These are phyloP conservation scores for Sinapis alba DNA, from an alignment of 441 rosid genomes.

Conservation along the genomic window DNA sequence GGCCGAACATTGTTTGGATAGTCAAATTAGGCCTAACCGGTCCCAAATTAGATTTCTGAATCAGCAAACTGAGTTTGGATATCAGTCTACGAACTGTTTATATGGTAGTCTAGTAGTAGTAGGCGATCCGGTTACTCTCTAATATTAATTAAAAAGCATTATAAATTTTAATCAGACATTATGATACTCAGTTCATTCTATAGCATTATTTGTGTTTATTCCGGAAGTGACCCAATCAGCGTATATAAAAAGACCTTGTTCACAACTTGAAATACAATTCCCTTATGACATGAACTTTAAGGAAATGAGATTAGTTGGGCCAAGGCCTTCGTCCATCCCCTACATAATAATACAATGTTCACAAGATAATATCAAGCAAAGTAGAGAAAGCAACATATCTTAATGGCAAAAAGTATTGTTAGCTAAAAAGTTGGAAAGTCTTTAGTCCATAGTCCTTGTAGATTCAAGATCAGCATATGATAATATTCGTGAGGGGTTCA, in stretches of 20 bases:
- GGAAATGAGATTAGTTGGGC: not conserved
- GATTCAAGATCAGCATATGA: not conserved
- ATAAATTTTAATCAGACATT: no score
- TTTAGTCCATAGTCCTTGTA: not conserved
- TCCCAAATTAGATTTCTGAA: not conserved
- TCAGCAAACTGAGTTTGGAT: not conserved
- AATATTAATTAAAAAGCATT: no score
- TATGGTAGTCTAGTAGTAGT: no score
- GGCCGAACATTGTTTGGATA: not conserved
- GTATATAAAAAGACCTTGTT: not conserved
- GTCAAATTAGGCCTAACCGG: not conserved
- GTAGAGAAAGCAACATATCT: not conserved
- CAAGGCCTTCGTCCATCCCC: not conserved
- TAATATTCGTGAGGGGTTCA: not conserved
- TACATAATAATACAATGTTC: not conserved
- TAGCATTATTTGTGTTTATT: no score
- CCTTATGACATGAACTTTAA: not conserved
- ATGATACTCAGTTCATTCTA: no score
- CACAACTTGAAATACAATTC: not conserved
- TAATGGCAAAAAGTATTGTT: not conserved
- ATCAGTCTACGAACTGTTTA: no score
- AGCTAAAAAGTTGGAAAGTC: not conserved
- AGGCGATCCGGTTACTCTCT: no score
- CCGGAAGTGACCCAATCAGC: no score
- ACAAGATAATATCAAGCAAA: not conserved